Conservation (phyloP, 2,329 filamentous ascomycete genomes). For the Fonsecaea monophora region DNA sequence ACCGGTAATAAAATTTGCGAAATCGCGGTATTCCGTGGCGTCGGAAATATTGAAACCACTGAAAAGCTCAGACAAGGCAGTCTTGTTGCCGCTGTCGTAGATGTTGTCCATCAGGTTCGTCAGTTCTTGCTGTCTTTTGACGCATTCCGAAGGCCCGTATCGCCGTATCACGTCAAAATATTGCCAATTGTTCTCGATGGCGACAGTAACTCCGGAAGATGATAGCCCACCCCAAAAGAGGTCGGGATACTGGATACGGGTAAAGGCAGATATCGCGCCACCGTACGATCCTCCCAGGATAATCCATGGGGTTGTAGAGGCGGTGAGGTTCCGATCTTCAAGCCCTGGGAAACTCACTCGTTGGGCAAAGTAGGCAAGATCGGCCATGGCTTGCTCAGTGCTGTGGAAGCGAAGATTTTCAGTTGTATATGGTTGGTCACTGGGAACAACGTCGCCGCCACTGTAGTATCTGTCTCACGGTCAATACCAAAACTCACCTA, state of each 20-base stretch:
- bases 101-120: conserved; percentile 66
- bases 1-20: conserved; percentile 53
- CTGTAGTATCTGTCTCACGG: conserved; percentile 77
- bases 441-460: conserved; percentile 68
- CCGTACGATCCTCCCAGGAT: conserved; percentile 85
- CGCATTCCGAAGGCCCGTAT: conserved; percentile 67
- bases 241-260: conserved; percentile 78
- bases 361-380: conserved; percentile 79
- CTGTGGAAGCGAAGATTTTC: conserved; percentile 79
- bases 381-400: conserved; percentile 81
- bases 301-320: conserved; percentile 72
- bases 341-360: conserved; percentile 74
- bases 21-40: conserved; percentile 36
- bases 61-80: conserved; percentile 55
- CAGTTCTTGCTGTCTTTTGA: conserved; percentile 67
- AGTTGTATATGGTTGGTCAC: conserved; percentile 68
- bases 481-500: conserved; percentile 61
- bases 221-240: conserved; percentile 80
- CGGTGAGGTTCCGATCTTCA: conserved; percentile 70
- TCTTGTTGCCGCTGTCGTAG: conserved; percentile 50
- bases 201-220: conserved; percentile 78
- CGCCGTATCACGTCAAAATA: conserved; percentile 65
- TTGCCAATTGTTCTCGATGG: conserved; percentile 76
- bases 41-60: conserved; percentile 53
- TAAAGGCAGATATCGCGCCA: conserved; percentile 76